phyloP scores from a whole-genome alignment of 2,329 filamentous ascomycete species.

The Fusarium aywerte region DNA sequence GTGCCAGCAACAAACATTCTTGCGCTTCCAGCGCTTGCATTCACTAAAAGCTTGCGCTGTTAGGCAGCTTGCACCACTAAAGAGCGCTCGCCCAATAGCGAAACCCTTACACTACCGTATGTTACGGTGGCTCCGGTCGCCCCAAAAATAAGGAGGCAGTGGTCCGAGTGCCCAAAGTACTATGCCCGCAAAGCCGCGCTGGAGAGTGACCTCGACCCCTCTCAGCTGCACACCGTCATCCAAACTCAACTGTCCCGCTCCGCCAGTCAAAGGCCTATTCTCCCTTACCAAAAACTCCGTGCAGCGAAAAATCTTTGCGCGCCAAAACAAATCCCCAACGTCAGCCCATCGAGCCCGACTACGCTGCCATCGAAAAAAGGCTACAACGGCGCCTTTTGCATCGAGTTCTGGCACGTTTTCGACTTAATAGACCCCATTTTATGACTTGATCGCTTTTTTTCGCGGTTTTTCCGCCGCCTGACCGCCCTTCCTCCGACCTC shows the following conservation, averaged over 20 bases:
- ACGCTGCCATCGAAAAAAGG: slow-evolving; percentile 65
- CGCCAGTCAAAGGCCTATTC: slow-evolving; percentile 30
- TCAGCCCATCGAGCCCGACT: slow-evolving; percentile 63
- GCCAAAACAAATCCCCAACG: slow-evolving; percentile 65
- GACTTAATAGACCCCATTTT: slow-evolving; percentile 66
- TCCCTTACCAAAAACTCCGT: slow-evolving; percentile 48
- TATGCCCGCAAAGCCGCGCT: slow-evolving; percentile 29
- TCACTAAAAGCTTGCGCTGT: slow-evolving; percentile 3
- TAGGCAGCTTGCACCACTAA: slow-evolving; percentile 2
- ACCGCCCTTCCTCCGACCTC: slow-evolving; percentile 52
- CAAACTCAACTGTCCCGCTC: slow-evolving; percentile 30
- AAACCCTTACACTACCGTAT: neutral
- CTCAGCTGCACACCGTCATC: slow-evolving; percentile 44
- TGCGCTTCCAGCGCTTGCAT: neutral
- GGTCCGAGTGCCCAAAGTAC: slow-evolving; percentile 49
- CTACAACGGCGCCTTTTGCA: slow-evolving; percentile 63
- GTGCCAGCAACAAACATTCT: slow-evolving; percentile 15
- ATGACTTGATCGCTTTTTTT: slow-evolving; percentile 73
- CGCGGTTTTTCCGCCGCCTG: slow-evolving; percentile 67
- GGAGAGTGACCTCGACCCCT: slow-evolving; percentile 44
- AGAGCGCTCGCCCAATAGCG: neutral
- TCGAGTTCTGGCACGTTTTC: slow-evolving; percentile 61
- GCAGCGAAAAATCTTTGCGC: slow-evolving; percentile 64
- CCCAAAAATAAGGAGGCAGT: slow-evolving; percentile 48
- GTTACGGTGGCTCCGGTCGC: slow-evolving; percentile 3